A percentile compares a stretch with the other conserved stretches of the same genome.
phyloP scores from a whole-genome alignment of 441 rosid genomes.

The Gossypium davidsonii region DNA sequence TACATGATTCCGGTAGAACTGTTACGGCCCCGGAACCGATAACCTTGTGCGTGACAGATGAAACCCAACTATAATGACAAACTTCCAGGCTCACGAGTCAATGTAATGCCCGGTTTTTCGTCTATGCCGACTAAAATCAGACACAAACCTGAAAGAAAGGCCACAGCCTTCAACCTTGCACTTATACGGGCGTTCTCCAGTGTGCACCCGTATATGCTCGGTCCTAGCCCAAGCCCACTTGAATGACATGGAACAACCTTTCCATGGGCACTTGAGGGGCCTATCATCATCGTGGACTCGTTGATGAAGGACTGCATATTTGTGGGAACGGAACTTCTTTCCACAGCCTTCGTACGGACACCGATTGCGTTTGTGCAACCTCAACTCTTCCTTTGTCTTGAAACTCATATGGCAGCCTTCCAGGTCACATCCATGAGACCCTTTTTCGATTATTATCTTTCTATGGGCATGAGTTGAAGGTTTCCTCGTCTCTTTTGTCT shows the following conservation, averaged over 20 bases:
- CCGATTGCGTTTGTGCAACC: slow-evolving; percentile 63
- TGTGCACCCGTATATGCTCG: slow-evolving; percentile 91
- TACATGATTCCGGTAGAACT: slow-evolving; percentile 28
- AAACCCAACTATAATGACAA: slow-evolving; percentile 4
- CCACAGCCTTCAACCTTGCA: slow-evolving; percentile 82
- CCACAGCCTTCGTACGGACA: slow-evolving; percentile 81
- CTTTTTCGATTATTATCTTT: slow-evolving; percentile 31
- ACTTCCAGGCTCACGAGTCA: slow-evolving; percentile 26
- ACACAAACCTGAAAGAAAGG: slow-evolving; percentile 85
- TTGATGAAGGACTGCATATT: slow-evolving; percentile 67
- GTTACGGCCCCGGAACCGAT: slow-evolving; percentile 16
- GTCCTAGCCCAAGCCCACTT: slow-evolving; percentile 99
- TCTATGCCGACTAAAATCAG: slow-evolving; percentile 90
- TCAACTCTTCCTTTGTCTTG: slow-evolving; percentile 55
- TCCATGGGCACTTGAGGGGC: slow-evolving; percentile 85
- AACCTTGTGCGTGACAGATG: background rate
- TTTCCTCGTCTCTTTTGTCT: slow-evolving; percentile 35
- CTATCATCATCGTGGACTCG: slow-evolving; percentile 86
- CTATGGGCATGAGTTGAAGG: slow-evolving; percentile 20
- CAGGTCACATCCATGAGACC: slow-evolving; percentile 51
- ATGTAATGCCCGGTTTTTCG: slow-evolving; percentile 79
- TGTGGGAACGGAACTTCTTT: slow-evolving; percentile 83
- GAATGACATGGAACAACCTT: slow-evolving; percentile 81
- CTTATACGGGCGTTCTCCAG: slow-evolving; percentile 82
- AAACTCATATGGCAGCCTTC: slow-evolving; percentile 91